A percentile compares a stretch with the other conserved stretches of the same genome.
phyloP scores from a whole-genome alignment of 164 flowering plant species.

The Stephania japonica region DNA sequence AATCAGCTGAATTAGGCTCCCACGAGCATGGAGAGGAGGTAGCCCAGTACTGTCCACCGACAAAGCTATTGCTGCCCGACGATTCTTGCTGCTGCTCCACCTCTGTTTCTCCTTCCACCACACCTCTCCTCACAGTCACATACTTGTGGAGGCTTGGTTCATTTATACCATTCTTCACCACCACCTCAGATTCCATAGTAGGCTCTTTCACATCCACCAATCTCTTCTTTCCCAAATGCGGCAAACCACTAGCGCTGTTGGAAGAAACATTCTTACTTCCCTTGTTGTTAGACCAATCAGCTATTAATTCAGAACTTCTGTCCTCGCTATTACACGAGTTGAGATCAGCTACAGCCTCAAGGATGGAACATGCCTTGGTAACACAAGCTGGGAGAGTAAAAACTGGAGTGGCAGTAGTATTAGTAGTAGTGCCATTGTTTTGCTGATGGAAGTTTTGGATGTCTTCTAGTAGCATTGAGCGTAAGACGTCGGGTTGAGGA shows the following conservation, averaged over 20 bases:
- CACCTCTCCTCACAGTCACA: conserved; percentile 64
- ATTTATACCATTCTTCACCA: conserved; percentile 43
- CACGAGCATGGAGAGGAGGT: conserved; percentile 30
- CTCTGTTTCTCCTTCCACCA: conserved; percentile 19
- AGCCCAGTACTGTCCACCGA: conserved; percentile 32
- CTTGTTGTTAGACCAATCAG: conserved; percentile 17
- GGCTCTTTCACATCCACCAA: conserved; percentile 32
- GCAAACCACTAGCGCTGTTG: background rate
- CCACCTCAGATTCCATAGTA: conserved; percentile 57
- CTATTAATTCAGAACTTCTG: conserved; percentile 14
- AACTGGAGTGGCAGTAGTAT: background rate
- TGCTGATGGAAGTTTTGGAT: conserved; percentile 84
- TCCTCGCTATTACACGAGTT: conserved; percentile 53
- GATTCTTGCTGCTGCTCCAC: conserved; percentile 60
- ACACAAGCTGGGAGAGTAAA: conserved; percentile 73
- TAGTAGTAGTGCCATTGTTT: conserved; percentile 13
- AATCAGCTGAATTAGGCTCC: conserved; percentile 83
- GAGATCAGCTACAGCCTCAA: conserved; percentile 93
- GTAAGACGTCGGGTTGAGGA: conserved; percentile 47
- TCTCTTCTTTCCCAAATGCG: conserved; percentile 19
- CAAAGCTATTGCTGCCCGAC: conserved; percentile 76
- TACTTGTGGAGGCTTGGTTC: conserved; percentile 89
- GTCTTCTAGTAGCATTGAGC: conserved; percentile 62
- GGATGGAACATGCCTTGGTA: conserved; percentile 79
- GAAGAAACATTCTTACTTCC: conserved; percentile 1